phyloP scores from a whole-genome alignment of 2,329 filamentous ascomycete species.

The Paracamarosporium sp. region DNA sequence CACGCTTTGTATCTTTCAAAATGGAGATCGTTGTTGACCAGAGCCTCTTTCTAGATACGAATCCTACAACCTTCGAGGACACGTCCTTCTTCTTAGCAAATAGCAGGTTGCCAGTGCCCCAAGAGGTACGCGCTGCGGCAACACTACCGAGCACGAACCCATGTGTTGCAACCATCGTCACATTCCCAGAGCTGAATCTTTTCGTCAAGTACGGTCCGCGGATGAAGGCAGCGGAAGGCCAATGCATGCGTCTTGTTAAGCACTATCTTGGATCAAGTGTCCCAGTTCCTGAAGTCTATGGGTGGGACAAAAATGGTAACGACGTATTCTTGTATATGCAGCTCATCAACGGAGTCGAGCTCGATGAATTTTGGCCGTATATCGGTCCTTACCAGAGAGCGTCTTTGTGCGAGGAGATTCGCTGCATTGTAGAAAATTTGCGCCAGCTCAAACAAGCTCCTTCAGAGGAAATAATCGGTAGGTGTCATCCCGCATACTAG shows the following conservation, averaged over 20 bases:
- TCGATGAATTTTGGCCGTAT: slow-evolving; percentile 32
- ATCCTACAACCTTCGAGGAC: background rate
- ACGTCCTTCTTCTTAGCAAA: background rate
- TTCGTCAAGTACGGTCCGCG: background rate
- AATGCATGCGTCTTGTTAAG: background rate
- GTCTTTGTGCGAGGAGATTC: slow-evolving; percentile 13
- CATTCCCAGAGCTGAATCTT: slow-evolving; percentile 1
- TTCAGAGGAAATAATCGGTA: background rate
- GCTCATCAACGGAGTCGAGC: slow-evolving; percentile 26
- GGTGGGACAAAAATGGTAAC: slow-evolving; percentile 41
- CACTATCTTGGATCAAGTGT: slow-evolving; percentile 14
- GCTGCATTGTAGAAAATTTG: slow-evolving; percentile 21
- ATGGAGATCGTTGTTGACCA: background rate
- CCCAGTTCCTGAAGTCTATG: slow-evolving; percentile 47
- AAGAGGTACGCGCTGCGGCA: background rate
- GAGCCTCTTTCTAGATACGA: background rate
- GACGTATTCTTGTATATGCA: slow-evolving; percentile 43
- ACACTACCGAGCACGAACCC: background rate
- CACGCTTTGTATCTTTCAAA: background rate
- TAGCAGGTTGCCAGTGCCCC: background rate
- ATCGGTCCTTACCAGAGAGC: slow-evolving; percentile 13
- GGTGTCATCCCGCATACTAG: background rate
- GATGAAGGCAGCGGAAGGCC: background rate
- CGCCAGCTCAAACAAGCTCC: background rate
- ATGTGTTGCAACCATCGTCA: background rate